Percentiles rank a stretch among this genome's conserved stretches.
These are phyloP conservation scores for Skeletonema tropicum DNA, from an alignment of 108 stramenopile genomes.

Conservation along the genomic window DNA sequence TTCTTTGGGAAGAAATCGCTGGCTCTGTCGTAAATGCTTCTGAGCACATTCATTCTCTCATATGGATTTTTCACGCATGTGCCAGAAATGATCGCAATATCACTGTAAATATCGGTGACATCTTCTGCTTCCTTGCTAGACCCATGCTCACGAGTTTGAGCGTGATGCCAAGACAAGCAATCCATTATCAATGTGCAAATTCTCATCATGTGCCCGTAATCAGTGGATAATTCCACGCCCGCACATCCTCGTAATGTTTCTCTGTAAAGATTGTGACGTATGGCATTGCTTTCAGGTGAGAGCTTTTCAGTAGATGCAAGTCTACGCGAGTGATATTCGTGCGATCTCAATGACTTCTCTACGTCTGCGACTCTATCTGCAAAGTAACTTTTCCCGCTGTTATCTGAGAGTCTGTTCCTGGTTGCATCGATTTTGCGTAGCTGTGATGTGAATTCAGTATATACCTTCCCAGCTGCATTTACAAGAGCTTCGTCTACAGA, in stretches of 20 bases:
- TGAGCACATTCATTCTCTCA: conserved; percentile 35
- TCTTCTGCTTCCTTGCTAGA: conserved; percentile 9
- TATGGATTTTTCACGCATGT: conserved; percentile 20
- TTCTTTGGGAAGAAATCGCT: conserved; percentile 29
- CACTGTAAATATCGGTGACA: conserved; percentile 30
- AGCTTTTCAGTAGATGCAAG: background rate
- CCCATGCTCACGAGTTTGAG: conserved; percentile 5
- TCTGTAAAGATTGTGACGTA: conserved; percentile 25
- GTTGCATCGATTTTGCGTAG: conserved; percentile 36
- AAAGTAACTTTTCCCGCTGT: conserved; percentile 7
- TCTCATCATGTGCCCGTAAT: conserved; percentile 40
- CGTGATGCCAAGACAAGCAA: conserved; percentile 26
- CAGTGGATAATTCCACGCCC: conserved; percentile 24
- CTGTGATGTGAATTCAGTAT: conserved; percentile 21
- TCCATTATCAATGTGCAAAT: conserved; percentile 46
- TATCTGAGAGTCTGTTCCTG: background rate
- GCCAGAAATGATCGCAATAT: conserved; percentile 16
- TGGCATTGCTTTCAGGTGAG: conserved; percentile 11
- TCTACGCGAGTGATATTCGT: conserved; percentile 27
- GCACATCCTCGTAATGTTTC: conserved; percentile 38
- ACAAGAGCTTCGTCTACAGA: conserved; percentile 9
- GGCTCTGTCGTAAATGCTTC: conserved; percentile 33
- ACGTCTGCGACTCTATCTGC: conserved; percentile 28
- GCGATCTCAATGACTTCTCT: conserved; percentile 38
- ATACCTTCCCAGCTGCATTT: conserved; percentile 27